Percentiles rank a stretch among this genome's conserved stretches.
Evolutionary conservation across 148 eudicot species (phyloP).

Genomic region (Heliamphora exappendiculata): DNA sequence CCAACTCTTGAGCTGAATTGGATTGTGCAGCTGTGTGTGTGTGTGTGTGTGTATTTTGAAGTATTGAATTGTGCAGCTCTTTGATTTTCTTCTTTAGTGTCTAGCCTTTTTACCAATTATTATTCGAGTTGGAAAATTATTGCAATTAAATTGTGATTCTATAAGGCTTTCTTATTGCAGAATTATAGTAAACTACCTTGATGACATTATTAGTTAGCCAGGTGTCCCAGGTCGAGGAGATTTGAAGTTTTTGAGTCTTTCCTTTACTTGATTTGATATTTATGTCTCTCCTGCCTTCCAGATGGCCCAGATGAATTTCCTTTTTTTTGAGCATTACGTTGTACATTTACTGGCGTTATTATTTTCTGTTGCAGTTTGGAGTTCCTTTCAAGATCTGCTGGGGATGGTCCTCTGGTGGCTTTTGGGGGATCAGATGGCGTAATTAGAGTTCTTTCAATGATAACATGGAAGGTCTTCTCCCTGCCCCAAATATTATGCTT

Average conservation of each 20-base stretch:
- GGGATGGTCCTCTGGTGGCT: conserved; percentile 93
- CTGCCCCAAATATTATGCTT: background rate
- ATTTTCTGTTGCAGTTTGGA: conserved; percentile 74
- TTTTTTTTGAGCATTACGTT: background rate
- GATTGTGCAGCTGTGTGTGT: background rate
- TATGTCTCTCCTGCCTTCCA: conserved; percentile 6
- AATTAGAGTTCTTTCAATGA: conserved; percentile 95
- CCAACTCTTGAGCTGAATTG: background rate
- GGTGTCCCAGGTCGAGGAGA: background rate
- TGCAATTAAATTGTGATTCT: background rate
- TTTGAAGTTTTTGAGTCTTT: background rate
- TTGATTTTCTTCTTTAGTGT: background rate
- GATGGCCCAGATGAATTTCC: background rate
- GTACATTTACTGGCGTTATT: background rate
- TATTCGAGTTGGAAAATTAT: background rate
- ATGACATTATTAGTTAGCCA: background rate
- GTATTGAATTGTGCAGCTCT: background rate
- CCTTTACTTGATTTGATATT: background rate
- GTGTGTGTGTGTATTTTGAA: too few species aligned
- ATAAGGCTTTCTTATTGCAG: too few species aligned
- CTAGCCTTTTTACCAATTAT: background rate
- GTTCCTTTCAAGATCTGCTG: conserved; percentile 64
- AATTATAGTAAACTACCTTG: background rate
- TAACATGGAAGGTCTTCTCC: conserved; percentile 75
- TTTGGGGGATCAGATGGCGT: conserved; percentile 98